phyloP scores from a whole-genome alignment of 2,329 filamentous ascomycete species.

The Hypocrella siamensis region DNA sequence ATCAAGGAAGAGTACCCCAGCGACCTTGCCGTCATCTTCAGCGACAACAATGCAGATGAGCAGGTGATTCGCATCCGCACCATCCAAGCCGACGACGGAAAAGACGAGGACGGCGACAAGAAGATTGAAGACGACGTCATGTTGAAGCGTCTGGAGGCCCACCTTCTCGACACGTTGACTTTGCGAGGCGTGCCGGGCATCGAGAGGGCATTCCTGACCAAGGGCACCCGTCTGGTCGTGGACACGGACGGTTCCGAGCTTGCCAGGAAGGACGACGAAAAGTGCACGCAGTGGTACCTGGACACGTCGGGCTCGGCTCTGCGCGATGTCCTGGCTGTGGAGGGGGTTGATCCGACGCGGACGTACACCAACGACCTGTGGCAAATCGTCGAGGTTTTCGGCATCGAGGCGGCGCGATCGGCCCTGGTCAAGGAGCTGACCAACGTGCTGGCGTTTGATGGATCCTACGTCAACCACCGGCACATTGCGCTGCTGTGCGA shows the following conservation, averaged over 20 bases:
- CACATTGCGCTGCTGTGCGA: slow-evolving; percentile 91
- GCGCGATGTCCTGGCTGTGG: slow-evolving; percentile 67
- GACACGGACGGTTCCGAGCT: slow-evolving; percentile 56
- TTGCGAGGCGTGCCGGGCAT: slow-evolving; percentile 83
- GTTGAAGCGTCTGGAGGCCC: slow-evolving; percentile 79
- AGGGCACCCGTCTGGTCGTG: slow-evolving; percentile 53
- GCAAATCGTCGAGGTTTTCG: slow-evolving; percentile 86
- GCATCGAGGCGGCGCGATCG: slow-evolving; percentile 84
- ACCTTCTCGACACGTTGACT: slow-evolving; percentile 80
- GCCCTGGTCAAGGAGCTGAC: slow-evolving; percentile 80
- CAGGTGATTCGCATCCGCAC: slow-evolving; percentile 88
- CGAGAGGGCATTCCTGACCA: slow-evolving; percentile 84
- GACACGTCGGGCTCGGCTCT: slow-evolving; percentile 88
- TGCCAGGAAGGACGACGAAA: slow-evolving; percentile 54
- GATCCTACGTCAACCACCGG: slow-evolving; percentile 98
- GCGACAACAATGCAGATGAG: slow-evolving; percentile 93
- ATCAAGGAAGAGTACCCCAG: slow-evolving; percentile 80
- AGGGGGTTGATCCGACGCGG: slow-evolving; percentile 71
- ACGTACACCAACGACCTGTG: slow-evolving; percentile 95
- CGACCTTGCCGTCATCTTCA: slow-evolving; percentile 87
- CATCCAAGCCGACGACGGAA: slow-evolving; percentile 51
- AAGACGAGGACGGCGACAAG: slow-evolving; percentile 50
- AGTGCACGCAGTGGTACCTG: slow-evolving; percentile 86
- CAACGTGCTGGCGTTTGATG: slow-evolving; percentile 90
- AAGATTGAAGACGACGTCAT: slow-evolving; percentile 75